Conservation (phyloP, 202 grass and related monocot species). For the Schoenoplectus triqueter region DNA sequence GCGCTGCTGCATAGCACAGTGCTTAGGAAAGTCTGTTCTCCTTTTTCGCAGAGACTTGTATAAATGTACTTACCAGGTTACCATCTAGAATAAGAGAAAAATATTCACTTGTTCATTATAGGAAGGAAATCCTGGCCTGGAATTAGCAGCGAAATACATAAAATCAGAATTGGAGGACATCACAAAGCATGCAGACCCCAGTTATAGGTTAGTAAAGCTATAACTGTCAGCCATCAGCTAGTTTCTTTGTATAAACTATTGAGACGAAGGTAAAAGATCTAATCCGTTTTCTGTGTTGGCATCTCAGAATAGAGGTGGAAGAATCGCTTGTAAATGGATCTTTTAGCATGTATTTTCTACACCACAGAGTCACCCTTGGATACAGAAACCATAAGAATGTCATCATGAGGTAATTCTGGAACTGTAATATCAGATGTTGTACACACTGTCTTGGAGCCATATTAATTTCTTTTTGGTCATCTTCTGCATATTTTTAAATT, state of each 20-base stretch:
- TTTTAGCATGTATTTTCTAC: constrained; percentile 97
- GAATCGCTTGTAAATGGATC: constrained; percentile 85
- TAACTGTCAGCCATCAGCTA: neutral
- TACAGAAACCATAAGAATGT: constrained; percentile 95
- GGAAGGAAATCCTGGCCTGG: constrained; percentile 83
- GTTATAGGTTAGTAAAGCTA: constrained; percentile 60
- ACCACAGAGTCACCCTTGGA: constrained; percentile 74
- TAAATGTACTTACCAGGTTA: too few species aligned
- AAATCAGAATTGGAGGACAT: constrained; percentile 68
- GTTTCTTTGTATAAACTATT: neutral
- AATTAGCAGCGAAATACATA: constrained; percentile 84
- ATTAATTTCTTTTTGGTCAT: neutral
- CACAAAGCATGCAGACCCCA: constrained; percentile 53
- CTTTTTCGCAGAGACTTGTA: too few species aligned
- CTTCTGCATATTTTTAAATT: neutral
- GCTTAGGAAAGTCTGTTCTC: too few species aligned
- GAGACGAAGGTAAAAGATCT: constrained; percentile 21
- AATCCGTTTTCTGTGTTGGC: constrained; percentile 30
- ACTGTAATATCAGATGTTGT: neutral
- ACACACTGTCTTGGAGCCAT: neutral
- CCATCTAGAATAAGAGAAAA: neutral
- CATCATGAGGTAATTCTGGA: constrained; percentile 72
- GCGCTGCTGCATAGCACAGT: too few species aligned
- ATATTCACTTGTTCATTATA: constrained; percentile 32
- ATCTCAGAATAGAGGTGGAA: constrained; percentile 83